Base-by-base conservation (phyloP, 768 basidiomycete species). In the Mycena rebaudengoi region DNA sequence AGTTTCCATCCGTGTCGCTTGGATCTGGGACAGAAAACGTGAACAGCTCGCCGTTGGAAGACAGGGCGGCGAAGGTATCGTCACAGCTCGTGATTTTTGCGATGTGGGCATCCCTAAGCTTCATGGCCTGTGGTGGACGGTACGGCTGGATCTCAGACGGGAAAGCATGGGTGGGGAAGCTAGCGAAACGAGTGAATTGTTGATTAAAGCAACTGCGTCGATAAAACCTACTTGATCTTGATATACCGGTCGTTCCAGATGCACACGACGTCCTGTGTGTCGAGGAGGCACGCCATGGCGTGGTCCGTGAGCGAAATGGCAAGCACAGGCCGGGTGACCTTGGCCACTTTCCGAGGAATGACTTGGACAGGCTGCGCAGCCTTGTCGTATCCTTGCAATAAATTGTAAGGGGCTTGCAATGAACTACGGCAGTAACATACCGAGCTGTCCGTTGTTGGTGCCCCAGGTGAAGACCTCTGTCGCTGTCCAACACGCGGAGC, bases 401-500 rank as follows among this genome's bases (percentile, higher is more conserved):
- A 52, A 12, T 49, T 44, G 30, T 54, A 30, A 66, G 29, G 8
- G 41, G 18, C 21, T 10, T 14, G 21, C 60, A 12, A 10, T 35
- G 32, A 23, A 20, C 45, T 51, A 48, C 30, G 20, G 33, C 41
- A 7, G 26, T 29, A 20, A 46, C 60, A 49, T 40, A 62, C 96
- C 96, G 4, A 99, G 83, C 74, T 99, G 98, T 0, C 98, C 98
- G 40, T 83, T 85, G 75, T 98, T 98, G 25, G 91, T 93, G 0
- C 98, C 98, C 96, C 96, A 99, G 0, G 94, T 95, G 74, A 85
- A 96, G 2, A 95, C 85, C 41, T 87, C 78, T 11, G 74, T 75
- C 5, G 79, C 78, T 0, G 95, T 96, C 93, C 94, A 98, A 75
- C 95, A 96, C 6, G 89, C 95, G 14, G 93, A 95, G 16, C 95